phyloP scores from a whole-genome alignment of 768 basidiomycete species.

The Boletus tylopilopsis region DNA sequence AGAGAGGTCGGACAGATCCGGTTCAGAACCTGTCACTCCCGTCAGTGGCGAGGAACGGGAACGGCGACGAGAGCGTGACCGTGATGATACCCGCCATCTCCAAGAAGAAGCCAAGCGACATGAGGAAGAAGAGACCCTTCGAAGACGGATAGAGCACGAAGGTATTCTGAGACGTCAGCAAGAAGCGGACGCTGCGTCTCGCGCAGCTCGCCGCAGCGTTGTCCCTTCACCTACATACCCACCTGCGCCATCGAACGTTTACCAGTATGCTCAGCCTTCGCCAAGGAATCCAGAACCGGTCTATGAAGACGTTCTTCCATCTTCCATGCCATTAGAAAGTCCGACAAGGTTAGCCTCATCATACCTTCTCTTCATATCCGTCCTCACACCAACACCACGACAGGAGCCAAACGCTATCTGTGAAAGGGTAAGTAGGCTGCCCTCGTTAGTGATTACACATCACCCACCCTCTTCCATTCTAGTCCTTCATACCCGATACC shows the following conservation, averaged over 20 bases:
- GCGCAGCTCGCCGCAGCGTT: constrained; percentile 37
- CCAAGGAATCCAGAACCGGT: constrained; percentile 30
- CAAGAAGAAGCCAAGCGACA: constrained; percentile 43
- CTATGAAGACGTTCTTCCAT: constrained; percentile 32
- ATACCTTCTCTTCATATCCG: constrained; percentile 35
- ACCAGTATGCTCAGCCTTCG: constrained; percentile 32
- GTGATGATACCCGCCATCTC: constrained; percentile 34
- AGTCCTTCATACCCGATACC: constrained; percentile 48
- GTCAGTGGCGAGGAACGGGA: constrained; percentile 25
- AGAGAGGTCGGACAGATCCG: constrained; percentile 20
- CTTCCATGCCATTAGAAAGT: constrained; percentile 60
- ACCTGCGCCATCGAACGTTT: constrained; percentile 29
- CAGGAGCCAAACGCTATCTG: constrained; percentile 27
- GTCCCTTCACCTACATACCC: constrained; percentile 26
- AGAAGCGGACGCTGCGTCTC: constrained; percentile 53
- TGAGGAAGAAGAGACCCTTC: constrained; percentile 45
- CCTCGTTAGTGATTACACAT: constrained; percentile 3
- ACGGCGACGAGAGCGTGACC: constrained; percentile 23
- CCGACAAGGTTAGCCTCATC: constrained; percentile 52
- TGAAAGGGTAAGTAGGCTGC: constrained; percentile 34
- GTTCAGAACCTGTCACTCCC: constrained; percentile 27
- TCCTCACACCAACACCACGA: constrained; percentile 23
- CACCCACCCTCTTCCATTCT: constrained; percentile 17
- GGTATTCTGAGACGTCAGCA: constrained; percentile 56
- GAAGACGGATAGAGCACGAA: constrained; percentile 52